phyloP scores from a whole-genome alignment of 805 yeast genomes.

The Zygoascus bituminiphila region DNA sequence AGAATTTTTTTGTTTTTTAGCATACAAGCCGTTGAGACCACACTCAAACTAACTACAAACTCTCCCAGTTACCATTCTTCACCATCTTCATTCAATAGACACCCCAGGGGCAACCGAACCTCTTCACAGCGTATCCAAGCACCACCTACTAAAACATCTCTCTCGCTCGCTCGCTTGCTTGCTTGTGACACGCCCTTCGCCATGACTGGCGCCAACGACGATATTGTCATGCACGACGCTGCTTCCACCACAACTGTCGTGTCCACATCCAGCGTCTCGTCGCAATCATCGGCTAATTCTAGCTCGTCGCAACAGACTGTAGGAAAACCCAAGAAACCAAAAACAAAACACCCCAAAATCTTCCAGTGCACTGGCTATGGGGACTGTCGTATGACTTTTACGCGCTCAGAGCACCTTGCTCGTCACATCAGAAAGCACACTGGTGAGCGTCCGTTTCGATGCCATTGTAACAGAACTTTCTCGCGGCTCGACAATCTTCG shows the following conservation, averaged over 20 bases:
- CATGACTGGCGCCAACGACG: not conserved
- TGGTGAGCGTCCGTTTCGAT: slow-evolving; percentile 87
- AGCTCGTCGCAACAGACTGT: not conserved
- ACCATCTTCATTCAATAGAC: not conserved
- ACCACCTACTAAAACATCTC: not conserved
- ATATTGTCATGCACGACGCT: not conserved
- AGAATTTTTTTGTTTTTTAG: no score
- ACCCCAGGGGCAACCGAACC: not conserved
- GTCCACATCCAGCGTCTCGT: not conserved
- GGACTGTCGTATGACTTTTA: slow-evolving; percentile 80
- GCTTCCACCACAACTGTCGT: not conserved
- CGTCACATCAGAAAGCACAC: slow-evolving; percentile 90
- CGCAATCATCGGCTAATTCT: not conserved
- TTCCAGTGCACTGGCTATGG: slow-evolving; percentile 84
- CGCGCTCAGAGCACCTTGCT: slow-evolving; percentile 86
- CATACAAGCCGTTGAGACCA: not conserved
- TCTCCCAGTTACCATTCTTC: not conserved
- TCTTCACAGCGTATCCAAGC: not conserved
- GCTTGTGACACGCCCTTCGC: no score
- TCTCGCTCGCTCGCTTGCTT: not conserved
- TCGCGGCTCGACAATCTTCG: slow-evolving; percentile 80
- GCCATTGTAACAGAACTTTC: slow-evolving; percentile 70
- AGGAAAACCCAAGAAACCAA: slow-evolving; percentile 9
- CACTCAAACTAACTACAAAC: not conserved
- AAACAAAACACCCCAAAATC: slow-evolving; percentile 35